phyloP scores from a whole-genome alignment of 768 basidiomycete genomes.

The Symmetrospora coprosmae region DNA sequence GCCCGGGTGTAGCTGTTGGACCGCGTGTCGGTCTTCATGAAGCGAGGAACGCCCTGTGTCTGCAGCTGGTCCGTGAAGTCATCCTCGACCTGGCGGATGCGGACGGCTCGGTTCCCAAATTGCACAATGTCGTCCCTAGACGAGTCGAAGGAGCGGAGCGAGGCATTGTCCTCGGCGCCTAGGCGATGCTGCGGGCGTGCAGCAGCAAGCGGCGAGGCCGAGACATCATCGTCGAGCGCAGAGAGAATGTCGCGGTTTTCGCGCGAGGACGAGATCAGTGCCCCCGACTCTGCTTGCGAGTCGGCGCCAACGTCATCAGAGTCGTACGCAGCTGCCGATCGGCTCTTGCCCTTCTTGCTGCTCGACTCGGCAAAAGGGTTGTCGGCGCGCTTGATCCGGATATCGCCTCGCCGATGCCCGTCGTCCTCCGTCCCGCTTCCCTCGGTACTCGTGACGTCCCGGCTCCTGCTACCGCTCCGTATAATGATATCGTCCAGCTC shows the following conservation, averaged over 20 bases:
- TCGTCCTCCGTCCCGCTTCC: not conserved
- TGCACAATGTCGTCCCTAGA: not conserved
- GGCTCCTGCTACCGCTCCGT: too few relatives aligned
- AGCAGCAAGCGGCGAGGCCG: not conserved
- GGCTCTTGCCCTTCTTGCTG: not conserved
- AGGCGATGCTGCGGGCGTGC: not conserved
- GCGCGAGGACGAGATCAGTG: not conserved
- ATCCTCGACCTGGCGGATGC: too few relatives aligned
- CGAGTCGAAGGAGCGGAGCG: conserved; percentile 1
- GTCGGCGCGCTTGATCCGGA: too few relatives aligned
- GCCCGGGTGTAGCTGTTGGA: too few relatives aligned
- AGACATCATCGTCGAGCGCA: not conserved
- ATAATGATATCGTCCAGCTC: too few relatives aligned
- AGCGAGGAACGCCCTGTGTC: too few relatives aligned
- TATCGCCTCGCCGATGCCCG: too few relatives aligned
- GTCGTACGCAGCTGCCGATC: not conserved
- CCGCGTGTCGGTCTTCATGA: too few relatives aligned
- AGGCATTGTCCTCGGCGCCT: not conserved
- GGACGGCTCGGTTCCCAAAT: too few relatives aligned
- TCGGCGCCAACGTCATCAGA: not conserved
- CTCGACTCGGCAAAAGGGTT: too few relatives aligned
- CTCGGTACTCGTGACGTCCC: not conserved
- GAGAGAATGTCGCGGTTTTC: not conserved
- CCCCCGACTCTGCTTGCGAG: too few relatives aligned
- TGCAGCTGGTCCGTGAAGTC: too few relatives aligned